phyloP scores from a whole-genome alignment of 345 rosid species.

The Passiflora organensis region DNA sequence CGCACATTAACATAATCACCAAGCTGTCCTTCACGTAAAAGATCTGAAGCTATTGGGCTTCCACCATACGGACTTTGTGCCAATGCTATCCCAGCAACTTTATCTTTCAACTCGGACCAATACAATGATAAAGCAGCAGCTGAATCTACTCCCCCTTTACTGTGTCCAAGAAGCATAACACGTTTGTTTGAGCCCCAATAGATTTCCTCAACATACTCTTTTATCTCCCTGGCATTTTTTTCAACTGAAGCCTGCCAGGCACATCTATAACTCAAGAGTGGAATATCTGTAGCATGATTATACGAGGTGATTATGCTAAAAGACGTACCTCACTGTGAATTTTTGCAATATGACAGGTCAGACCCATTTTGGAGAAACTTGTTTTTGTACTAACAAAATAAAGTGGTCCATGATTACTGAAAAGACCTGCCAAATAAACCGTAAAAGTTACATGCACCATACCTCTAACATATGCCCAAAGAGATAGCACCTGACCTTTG shows the following conservation, averaged over 20 bases:
- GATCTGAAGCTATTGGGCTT: slow-evolving; percentile 90
- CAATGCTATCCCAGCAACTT: slow-evolving; percentile 84
- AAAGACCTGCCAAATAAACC: slow-evolving; percentile 63
- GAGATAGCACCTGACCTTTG: not conserved
- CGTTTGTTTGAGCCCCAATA: slow-evolving; percentile 93
- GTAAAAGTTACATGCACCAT: not conserved
- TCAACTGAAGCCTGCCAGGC: slow-evolving; percentile 82
- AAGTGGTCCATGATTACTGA: slow-evolving; percentile 96
- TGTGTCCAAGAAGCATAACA: slow-evolving; percentile 92
- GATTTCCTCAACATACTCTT: slow-evolving; percentile 90
- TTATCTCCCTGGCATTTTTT: slow-evolving; percentile 91
- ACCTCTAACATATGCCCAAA: not conserved
- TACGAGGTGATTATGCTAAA: not conserved
- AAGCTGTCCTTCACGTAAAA: slow-evolving; percentile 87
- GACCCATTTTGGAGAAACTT: slow-evolving; percentile 85
- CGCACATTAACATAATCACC: slow-evolving; percentile 84
- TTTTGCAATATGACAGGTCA: slow-evolving; percentile 91
- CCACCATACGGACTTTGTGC: slow-evolving; percentile 98
- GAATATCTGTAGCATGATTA: slow-evolving; percentile 6
- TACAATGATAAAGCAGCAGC: slow-evolving; percentile 91
- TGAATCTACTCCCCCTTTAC: slow-evolving; percentile 97
- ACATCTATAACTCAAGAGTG: slow-evolving; percentile 22
- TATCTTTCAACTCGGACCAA: slow-evolving; percentile 95
- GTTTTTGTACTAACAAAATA: slow-evolving; percentile 82
- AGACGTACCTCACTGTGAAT: slow-evolving; percentile 88